These are phyloP conservation scores for Leucaena leucocephala DNA, from an alignment of 306 rosid genomes.

Conservation along the genomic window DNA sequence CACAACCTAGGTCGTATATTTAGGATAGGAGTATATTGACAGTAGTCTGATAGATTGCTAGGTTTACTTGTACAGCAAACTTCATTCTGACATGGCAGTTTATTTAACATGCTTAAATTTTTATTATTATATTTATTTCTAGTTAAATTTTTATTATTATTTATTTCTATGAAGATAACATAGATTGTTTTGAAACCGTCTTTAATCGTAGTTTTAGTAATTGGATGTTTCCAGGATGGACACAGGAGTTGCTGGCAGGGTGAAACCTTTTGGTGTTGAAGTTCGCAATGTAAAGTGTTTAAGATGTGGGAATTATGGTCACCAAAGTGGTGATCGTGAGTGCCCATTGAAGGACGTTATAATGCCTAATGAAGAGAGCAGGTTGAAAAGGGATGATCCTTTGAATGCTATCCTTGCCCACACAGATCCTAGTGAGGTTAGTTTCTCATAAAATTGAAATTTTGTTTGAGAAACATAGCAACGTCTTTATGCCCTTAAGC, in stretches of 20 bases:
- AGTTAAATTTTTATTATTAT: conserved; percentile 8
- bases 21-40: not conserved
- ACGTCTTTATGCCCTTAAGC: conserved; percentile 2
- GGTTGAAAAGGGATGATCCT: conserved; percentile 95
- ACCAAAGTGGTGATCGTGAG: conserved; percentile 98
- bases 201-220: conserved; percentile 25
- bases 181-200: too few relatives aligned
- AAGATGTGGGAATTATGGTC: conserved; percentile 87
- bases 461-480: conserved; percentile 21
- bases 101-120: conserved; percentile 21
- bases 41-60: conserved; percentile 15
- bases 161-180: too few relatives aligned
- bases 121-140: not conserved
- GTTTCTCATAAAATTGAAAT: conserved; percentile 27
- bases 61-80: conserved; percentile 9
- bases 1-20: not conserved
- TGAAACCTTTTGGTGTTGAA: conserved; percentile 92
- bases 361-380: conserved; percentile 88
- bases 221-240: conserved; percentile 66
- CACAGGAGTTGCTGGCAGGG: conserved; percentile 83
- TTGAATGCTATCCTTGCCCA: conserved; percentile 89
- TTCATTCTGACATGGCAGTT: conserved; percentile 16
- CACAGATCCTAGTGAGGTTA: conserved; percentile 76
- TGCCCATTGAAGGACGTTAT: conserved; percentile 91
- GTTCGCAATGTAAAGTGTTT: conserved; percentile 93